Evolutionary conservation across 345 rosid species (phyloP).

Genomic region (Aquilaria malaccensis): DNA sequence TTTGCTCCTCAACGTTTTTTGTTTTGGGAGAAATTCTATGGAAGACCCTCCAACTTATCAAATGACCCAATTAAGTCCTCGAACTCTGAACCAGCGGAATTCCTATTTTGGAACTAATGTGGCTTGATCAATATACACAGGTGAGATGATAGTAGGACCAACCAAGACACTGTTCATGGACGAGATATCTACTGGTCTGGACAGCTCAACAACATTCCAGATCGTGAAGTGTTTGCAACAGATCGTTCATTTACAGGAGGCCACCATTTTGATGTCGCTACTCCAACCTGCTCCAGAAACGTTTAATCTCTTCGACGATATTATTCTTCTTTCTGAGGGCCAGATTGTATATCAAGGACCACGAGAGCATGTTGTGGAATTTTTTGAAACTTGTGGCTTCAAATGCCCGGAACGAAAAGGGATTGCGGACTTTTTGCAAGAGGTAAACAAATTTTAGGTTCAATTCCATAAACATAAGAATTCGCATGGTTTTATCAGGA

Average conservation of each 20-base stretch:
- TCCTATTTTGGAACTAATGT: background rate
- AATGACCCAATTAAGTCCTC: too few species aligned
- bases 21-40: too few species aligned
- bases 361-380: slow-evolving; percentile 46
- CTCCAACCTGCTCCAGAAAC: slow-evolving; percentile 96
- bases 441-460: slow-evolving; percentile 32
- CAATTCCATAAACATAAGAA: background rate
- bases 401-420: slow-evolving; percentile 83
- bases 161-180: slow-evolving; percentile 89
- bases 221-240: slow-evolving; percentile 86
- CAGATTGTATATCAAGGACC: slow-evolving; percentile 90
- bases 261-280: slow-evolving; percentile 68
- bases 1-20: background rate
- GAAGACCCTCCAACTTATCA: too few species aligned
- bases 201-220: slow-evolving; percentile 86
- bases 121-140: slow-evolving; percentile 22
- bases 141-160: slow-evolving; percentile 98
- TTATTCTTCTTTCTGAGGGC: slow-evolving; percentile 70
- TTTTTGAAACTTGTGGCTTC: slow-evolving; percentile 72
- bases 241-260: slow-evolving; percentile 66
- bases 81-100: too few species aligned
- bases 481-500: too few species aligned
- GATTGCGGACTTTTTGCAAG: slow-evolving; percentile 87
- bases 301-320: slow-evolving; percentile 79
- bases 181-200: slow-evolving; percentile 92